Percentiles rank a stretch among this genome's conserved stretches.
Conservation (phyloP, 2,329 filamentous ascomycete species). For the Phaeosphaeriaceae sp. region DNA sequence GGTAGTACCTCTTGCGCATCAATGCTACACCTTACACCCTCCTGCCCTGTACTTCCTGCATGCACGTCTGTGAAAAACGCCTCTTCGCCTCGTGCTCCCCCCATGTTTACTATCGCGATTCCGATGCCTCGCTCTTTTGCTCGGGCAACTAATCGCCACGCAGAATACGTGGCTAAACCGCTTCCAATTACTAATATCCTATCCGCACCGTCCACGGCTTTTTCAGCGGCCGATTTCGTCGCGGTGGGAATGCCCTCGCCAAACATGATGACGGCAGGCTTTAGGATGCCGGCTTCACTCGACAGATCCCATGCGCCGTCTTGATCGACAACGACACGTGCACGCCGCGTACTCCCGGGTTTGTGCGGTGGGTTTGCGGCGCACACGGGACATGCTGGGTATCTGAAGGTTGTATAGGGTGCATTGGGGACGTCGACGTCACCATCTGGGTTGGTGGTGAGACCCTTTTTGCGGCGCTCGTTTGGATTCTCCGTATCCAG, state of each 20-base stretch:
- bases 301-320: slow-evolving; percentile 75
- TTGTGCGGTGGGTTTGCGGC: slow-evolving; percentile 68
- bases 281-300: slow-evolving; percentile 75
- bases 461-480: slow-evolving; percentile 69
- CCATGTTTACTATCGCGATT: slow-evolving; percentile 85
- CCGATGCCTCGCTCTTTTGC: slow-evolving; percentile 84
- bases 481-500: slow-evolving; percentile 77
- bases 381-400: slow-evolving; percentile 87
- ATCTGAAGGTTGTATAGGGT: slow-evolving; percentile 87
- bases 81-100: slow-evolving; percentile 83
- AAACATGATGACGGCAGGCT: slow-evolving; percentile 96
- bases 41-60: slow-evolving; percentile 45
- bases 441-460: slow-evolving; percentile 90
- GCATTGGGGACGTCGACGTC: slow-evolving; percentile 89
- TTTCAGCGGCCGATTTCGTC: slow-evolving; percentile 79
- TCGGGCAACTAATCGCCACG: slow-evolving; percentile 85
- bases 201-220: slow-evolving; percentile 74
- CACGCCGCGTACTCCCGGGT: slow-evolving; percentile 56
- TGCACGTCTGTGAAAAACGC: slow-evolving; percentile 67
- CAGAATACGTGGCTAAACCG: slow-evolving; percentile 92
- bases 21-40: slow-evolving; percentile 50
- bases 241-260: slow-evolving; percentile 78
- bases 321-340: slow-evolving; percentile 69
- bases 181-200: slow-evolving; percentile 83
- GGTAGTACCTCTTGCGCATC: slow-evolving; percentile 49